phyloP scores from a whole-genome alignment of 176 grass and related monocot genomes.

The Puya raimondii region DNA sequence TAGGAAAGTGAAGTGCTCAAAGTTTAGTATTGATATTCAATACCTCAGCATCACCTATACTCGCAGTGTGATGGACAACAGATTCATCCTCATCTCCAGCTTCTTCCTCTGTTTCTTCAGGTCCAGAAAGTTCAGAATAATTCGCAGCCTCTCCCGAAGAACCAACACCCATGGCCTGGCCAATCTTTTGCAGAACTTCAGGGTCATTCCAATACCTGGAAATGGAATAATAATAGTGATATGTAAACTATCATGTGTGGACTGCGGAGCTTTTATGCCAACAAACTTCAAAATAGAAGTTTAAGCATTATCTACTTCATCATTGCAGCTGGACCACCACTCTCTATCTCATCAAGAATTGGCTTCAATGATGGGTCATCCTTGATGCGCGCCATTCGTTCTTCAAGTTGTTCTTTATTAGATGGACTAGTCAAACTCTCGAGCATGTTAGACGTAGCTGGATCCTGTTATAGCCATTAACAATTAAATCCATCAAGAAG shows the following conservation, averaged over 20 bases:
- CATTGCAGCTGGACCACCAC: constrained; percentile 78
- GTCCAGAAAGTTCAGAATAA: constrained; percentile 32
- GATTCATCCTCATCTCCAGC: constrained; percentile 63
- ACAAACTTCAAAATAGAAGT: constrained; percentile 8
- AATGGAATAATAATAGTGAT: constrained; percentile 4
- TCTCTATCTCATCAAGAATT: constrained; percentile 88
- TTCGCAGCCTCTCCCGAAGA: constrained; percentile 42
- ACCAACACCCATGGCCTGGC: constrained; percentile 70
- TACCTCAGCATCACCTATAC: constrained; percentile 88
- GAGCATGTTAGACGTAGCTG: constrained; percentile 78
- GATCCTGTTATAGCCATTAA: constrained; percentile 43
- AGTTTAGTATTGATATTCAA: neutral
- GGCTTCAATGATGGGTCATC: constrained; percentile 75
- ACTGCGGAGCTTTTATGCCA: no score
- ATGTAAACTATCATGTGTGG: constrained; percentile 3
- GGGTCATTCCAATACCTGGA: constrained; percentile 98
- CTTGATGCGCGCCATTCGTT: constrained; percentile 69
- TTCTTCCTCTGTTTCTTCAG: constrained; percentile 67
- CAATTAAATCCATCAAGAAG: neutral
- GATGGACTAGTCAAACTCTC: constrained; percentile 64
- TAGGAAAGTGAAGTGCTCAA: constrained; percentile 1
- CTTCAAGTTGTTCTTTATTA: constrained; percentile 83
- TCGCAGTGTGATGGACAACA: constrained; percentile 75
- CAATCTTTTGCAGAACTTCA: constrained; percentile 83
- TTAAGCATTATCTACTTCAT: constrained; percentile 63